phyloP scores from a whole-genome alignment of 1,284 basidiomycete genomes.

The Irpex sp. region DNA sequence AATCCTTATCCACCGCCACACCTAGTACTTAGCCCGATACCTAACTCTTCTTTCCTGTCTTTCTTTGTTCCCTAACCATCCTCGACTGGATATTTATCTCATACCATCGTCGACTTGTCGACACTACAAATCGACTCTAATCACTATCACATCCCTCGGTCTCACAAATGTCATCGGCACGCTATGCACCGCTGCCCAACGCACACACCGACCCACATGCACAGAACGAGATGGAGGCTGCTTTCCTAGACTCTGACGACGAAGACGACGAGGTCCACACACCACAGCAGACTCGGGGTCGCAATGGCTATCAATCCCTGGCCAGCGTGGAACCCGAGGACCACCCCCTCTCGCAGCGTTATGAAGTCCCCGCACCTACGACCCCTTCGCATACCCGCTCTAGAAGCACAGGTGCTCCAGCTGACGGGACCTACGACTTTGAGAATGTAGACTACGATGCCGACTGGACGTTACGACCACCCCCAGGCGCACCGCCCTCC shows the following conservation, averaged over 20 bases:
- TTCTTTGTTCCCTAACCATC: background rate
- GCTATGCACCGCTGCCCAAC: conserved; percentile 70
- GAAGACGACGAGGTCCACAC: conserved; percentile 46
- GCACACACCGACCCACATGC: conserved; percentile 48
- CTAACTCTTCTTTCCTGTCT: background rate
- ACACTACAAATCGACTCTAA: background rate
- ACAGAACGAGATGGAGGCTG: conserved; percentile 68
- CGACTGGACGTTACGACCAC: conserved; percentile 60
- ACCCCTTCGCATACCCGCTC: background rate
- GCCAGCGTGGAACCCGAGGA: conserved; percentile 52
- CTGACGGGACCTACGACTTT: conserved; percentile 70
- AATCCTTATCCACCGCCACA: background rate
- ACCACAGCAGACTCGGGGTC: conserved; percentile 38
- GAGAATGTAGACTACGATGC: conserved; percentile 68
- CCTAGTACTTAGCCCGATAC: background rate
- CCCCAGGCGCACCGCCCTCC: conserved; percentile 78
- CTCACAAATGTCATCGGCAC: conserved; percentile 47
- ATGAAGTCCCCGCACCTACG: conserved; percentile 12
- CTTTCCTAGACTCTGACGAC: conserved; percentile 72
- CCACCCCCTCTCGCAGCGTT: conserved; percentile 24
- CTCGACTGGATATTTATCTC: background rate
- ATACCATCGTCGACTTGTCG: background rate
- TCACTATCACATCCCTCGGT: background rate
- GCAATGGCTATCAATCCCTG: conserved; percentile 35
- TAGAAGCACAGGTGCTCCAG: background rate